These are phyloP conservation scores for Tuber magnatum DNA, from an alignment of 495 filamentous ascomycete species.

Conservation along the genomic window DNA sequence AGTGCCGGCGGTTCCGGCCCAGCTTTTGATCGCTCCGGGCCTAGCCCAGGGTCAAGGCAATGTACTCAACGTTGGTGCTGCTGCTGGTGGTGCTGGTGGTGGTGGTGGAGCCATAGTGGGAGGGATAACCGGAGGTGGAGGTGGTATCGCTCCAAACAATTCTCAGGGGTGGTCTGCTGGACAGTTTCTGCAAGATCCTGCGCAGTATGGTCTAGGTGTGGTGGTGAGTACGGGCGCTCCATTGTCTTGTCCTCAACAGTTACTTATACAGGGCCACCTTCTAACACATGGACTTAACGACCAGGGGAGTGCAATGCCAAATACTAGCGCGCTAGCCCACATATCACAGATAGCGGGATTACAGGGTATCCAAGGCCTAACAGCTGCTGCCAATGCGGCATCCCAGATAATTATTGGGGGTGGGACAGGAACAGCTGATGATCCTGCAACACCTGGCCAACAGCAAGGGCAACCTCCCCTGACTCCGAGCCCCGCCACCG, in stretches of 20 bases:
- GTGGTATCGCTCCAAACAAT: slow-evolving; percentile 2
- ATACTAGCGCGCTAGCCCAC: slow-evolving; percentile 3
- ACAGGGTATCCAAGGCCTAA: neutral
- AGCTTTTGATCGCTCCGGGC: slow-evolving; percentile 9
- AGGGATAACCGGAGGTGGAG: slow-evolving; percentile 14
- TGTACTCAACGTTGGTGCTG: neutral
- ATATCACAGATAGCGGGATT: neutral
- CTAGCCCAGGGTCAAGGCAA: slow-evolving; percentile 17
- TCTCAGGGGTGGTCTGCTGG: slow-evolving; percentile 34
- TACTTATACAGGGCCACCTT: neutral
- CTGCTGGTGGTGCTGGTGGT: slow-evolving; percentile 4
- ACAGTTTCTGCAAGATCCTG: slow-evolving; percentile 34
- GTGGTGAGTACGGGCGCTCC: slow-evolving; percentile 28
- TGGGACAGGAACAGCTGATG: neutral
- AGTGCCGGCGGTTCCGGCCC: neutral
- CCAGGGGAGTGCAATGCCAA: slow-evolving; percentile 1
- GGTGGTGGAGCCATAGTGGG: slow-evolving; percentile 12
- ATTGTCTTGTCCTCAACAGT: slow-evolving; percentile 9
- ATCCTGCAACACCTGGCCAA: neutral
- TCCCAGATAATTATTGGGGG: neutral
- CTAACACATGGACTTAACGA: neutral
- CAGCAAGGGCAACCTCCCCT: neutral
- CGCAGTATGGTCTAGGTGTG: slow-evolving; percentile 34
- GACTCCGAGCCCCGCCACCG: neutral
- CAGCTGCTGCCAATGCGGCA: neutral